Percentiles rank a stretch among this genome's conserved stretches.
Evolutionary conservation across 495 filamentous ascomycete species (phyloP).

Genomic region (Aspergillus steynii): DNA sequence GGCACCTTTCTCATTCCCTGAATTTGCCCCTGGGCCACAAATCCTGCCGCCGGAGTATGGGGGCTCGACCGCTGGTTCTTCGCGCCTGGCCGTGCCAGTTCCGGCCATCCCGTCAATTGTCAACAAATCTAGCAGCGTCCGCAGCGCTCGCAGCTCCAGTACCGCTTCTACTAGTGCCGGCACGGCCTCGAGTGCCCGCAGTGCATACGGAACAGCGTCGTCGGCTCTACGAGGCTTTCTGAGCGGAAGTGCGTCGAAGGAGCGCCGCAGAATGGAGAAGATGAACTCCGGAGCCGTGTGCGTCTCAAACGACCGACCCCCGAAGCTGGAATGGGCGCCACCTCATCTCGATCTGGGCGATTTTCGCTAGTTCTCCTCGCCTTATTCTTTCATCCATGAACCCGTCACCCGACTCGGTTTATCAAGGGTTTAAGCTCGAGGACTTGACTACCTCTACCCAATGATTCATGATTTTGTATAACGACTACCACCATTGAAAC

Average conservation of each 20-base stretch:
- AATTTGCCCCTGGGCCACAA: constrained; percentile 16
- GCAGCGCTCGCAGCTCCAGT: constrained; percentile 45
- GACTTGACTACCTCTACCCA: neutral
- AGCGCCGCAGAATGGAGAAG: constrained; percentile 33
- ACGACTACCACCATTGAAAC: neutral
- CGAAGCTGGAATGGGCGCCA: constrained; percentile 45
- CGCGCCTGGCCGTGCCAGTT: constrained; percentile 39
- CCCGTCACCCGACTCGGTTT: neutral
- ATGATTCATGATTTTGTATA: neutral
- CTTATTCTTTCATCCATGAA: neutral
- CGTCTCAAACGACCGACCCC: constrained; percentile 36
- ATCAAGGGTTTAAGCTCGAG: neutral
- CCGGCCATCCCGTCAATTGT: constrained; percentile 33
- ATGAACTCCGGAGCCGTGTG: constrained; percentile 33
- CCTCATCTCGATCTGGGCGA: constrained; percentile 42
- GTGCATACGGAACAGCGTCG: constrained; percentile 41
- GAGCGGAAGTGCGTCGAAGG: constrained; percentile 30
- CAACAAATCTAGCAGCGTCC: constrained; percentile 39
- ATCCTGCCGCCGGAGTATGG: constrained; percentile 30
- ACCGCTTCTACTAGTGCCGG: constrained; percentile 41
- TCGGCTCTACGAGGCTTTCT: constrained; percentile 45
- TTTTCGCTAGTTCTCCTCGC: constrained; percentile 26
- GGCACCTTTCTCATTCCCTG: constrained; percentile 18
- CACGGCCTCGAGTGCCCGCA: constrained; percentile 35
- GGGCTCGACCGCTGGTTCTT: constrained; percentile 17